Evolutionary conservation across 1,139 yeast genomes (phyloP).

Genomic region (Nakaseomyces kungkrabaensis): DNA sequence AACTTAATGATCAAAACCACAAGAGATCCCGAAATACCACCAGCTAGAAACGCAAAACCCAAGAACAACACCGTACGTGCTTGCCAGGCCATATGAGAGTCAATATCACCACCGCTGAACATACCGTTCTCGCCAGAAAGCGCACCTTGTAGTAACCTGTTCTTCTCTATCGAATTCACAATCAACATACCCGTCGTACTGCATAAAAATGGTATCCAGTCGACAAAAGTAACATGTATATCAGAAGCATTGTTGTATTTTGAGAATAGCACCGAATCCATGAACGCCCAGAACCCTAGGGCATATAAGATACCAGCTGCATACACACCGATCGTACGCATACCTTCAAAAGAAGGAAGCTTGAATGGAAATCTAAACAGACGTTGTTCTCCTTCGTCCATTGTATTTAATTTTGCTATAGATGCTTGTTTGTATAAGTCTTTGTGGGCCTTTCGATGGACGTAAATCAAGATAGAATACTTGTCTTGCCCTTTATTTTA

Average conservation of each 20-base stretch:
- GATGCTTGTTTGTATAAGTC: background rate
- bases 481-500: background rate
- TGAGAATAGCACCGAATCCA: constrained; percentile 83
- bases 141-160: constrained; percentile 54
- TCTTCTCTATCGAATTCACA: constrained; percentile 84
- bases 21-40: constrained; percentile 88
- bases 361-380: constrained; percentile 48
- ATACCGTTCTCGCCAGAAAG: constrained; percentile 42
- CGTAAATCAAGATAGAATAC: no score
- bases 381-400: constrained; percentile 23
- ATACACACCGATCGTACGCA: constrained; percentile 58
- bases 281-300: constrained; percentile 78
- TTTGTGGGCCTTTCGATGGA: no score
- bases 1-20: constrained; percentile 81
- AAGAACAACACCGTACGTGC: constrained; percentile 81
- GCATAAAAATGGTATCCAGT: constrained; percentile 91
- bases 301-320: constrained; percentile 42
- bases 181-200: constrained; percentile 85
- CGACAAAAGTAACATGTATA: constrained; percentile 82
- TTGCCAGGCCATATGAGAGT: constrained; percentile 70
- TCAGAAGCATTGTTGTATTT: constrained; percentile 75
- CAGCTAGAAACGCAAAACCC: constrained; percentile 88
- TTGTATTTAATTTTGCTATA: background rate
- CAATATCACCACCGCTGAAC: constrained; percentile 25
- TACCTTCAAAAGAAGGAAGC: constrained; percentile 58